Conservation (phyloP, 78 protist species). For the Ministeria vibrans region DNA sequence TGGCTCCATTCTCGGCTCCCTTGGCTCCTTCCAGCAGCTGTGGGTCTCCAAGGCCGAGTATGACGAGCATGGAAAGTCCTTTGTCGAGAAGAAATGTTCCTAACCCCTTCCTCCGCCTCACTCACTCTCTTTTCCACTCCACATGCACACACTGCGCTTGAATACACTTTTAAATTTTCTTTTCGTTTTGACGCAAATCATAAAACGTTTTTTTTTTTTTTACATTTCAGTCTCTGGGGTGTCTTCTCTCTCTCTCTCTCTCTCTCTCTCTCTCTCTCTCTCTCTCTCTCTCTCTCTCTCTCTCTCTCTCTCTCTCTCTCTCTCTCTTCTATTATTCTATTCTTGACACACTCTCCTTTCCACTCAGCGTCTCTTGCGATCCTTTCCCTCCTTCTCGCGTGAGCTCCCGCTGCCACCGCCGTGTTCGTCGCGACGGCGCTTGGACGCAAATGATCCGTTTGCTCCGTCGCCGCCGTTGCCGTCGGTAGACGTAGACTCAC, state of each 20-base stretch:
- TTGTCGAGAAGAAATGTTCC: no score
- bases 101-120: no score
- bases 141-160: no score
- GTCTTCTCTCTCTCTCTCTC: neutral
- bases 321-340: neutral
- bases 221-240: neutral
- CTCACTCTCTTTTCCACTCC: no score
- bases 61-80: constrained; percentile 54
- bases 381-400: neutral
- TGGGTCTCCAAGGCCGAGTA: constrained; percentile 71
- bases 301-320: constrained; percentile 1
- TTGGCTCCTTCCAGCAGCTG: constrained; percentile 57
- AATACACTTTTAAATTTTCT: no score
- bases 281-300: constrained; percentile 1
- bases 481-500: no score
- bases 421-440: no score
- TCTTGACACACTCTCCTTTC: neutral
- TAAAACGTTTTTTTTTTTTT: neutral
- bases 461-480: no score
- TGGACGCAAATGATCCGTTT: no score
- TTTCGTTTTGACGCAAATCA: neutral
- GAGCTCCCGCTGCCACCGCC: no score
- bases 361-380: neutral
- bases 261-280: constrained; percentile 1
- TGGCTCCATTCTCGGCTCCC: constrained; percentile 58